Evolutionary conservation across 164 flowering plant genomes (phyloP).

Genomic region (Nymphaea colorata): DNA sequence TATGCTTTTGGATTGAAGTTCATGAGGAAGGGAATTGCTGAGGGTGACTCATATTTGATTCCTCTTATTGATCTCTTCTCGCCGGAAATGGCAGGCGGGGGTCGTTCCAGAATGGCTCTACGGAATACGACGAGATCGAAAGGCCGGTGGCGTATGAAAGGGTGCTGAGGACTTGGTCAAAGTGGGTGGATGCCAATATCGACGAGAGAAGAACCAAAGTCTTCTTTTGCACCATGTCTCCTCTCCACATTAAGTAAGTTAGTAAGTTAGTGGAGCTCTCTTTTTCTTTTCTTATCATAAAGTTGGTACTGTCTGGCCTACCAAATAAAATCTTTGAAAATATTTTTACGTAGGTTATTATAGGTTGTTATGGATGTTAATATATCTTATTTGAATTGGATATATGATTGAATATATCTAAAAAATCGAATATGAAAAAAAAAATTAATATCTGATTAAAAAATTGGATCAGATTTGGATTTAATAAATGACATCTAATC

Average conservation of each 20-base stretch:
- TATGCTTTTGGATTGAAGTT: no score
- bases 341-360: no score
- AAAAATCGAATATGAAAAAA: no score
- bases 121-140: slow-evolving; percentile 77
- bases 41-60: background rate
- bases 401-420: no score
- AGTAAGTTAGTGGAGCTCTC: slow-evolving; percentile 24
- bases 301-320: no score
- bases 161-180: slow-evolving; percentile 81
- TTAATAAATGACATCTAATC: no score
- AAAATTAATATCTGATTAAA: no score
- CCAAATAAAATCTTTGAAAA: no score
- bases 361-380: no score
- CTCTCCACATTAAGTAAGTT: slow-evolving; percentile 87
- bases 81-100: slow-evolving; percentile 41
- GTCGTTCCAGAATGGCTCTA: slow-evolving; percentile 69
- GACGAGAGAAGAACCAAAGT: slow-evolving; percentile 63
- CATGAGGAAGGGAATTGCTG: no score
- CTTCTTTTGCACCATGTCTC: slow-evolving; percentile 92
- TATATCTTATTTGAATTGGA: no score
- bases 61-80: background rate
- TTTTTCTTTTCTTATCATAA: background rate
- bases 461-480: no score
- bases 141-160: slow-evolving; percentile 68
- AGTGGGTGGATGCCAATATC: slow-evolving; percentile 76